Evolutionary conservation across 2,329 filamentous ascomycete species (phyloP).

Genomic region (Fusarium equiseti): DNA sequence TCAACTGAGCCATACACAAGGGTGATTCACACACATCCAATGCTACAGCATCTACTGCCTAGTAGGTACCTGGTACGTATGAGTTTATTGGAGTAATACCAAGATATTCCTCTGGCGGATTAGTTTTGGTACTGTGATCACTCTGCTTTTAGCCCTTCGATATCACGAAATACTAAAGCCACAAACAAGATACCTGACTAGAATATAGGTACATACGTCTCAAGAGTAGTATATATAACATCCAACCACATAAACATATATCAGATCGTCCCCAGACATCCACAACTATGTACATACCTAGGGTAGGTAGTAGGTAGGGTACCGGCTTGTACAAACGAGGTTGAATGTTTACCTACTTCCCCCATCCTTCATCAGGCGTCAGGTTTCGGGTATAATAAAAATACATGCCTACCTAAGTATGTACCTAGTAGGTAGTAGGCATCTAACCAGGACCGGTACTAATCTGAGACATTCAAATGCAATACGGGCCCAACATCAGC

Average conservation of each 20-base stretch:
- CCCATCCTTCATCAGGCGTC: not conserved
- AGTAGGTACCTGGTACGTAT: not conserved
- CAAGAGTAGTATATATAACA: not conserved
- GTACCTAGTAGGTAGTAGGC: too few relatives aligned
- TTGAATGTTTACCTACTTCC: not conserved
- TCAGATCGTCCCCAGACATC: not conserved
- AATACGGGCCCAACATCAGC: conserved; percentile 5
- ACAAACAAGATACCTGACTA: not conserved
- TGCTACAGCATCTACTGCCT: not conserved
- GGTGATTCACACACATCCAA: not conserved
- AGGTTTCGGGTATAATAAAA: not conserved
- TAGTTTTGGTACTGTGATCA: not conserved
- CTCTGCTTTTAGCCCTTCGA: not conserved
- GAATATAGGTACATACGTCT: not conserved
- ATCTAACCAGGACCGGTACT: not conserved
- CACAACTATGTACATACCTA: not conserved
- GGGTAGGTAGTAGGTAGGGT: not conserved
- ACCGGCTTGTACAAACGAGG: not conserved
- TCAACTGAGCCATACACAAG: not conserved
- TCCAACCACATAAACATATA: not conserved
- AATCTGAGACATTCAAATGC: conserved; percentile 11
- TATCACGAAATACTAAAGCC: not conserved
- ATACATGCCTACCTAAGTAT: not conserved
- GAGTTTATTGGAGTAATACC: not conserved
- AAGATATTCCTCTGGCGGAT: not conserved